These are phyloP conservation scores for Neurospora crassa DNA, from an alignment of 2,329 filamentous ascomycete species.

Conservation along the genomic window DNA sequence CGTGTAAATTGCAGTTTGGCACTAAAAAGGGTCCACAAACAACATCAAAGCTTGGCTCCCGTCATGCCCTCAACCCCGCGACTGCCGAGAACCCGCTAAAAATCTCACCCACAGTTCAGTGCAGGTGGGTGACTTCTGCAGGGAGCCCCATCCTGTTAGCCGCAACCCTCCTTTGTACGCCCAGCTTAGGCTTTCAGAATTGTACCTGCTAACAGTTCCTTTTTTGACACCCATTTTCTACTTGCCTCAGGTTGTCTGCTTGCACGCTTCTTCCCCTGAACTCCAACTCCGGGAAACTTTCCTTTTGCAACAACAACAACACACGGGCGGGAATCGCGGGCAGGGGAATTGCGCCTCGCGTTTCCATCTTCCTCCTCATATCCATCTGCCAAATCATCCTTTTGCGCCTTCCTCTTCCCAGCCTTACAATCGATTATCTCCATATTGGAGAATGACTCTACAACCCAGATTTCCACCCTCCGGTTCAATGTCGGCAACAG, in stretches of 20 bases:
- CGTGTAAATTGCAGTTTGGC: neutral
- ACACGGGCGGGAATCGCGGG: neutral
- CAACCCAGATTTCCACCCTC: neutral
- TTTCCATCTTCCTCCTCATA: neutral
- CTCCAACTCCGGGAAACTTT: neutral
- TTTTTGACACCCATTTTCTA: neutral
- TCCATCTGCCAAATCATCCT: neutral
- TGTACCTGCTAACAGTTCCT: neutral
- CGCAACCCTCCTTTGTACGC: neutral
- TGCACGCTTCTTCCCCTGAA: neutral
- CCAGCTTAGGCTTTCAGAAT: neutral
- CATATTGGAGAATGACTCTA: neutral
- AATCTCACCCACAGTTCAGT: neutral
- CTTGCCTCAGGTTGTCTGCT: neutral
- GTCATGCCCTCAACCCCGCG: neutral
- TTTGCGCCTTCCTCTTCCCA: neutral
- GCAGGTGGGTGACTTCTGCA: too few relatives aligned
- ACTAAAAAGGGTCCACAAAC: neutral
- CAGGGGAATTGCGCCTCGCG: neutral
- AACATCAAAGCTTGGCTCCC: neutral
- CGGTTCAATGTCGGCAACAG: neutral
- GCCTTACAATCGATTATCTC: neutral
- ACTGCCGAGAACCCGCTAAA: neutral
- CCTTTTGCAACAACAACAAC: neutral
- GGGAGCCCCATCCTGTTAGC: neutral